These are phyloP conservation scores for Penicillium tannophilum DNA, from an alignment of 495 filamentous ascomycete genomes.

Conservation along the genomic window DNA sequence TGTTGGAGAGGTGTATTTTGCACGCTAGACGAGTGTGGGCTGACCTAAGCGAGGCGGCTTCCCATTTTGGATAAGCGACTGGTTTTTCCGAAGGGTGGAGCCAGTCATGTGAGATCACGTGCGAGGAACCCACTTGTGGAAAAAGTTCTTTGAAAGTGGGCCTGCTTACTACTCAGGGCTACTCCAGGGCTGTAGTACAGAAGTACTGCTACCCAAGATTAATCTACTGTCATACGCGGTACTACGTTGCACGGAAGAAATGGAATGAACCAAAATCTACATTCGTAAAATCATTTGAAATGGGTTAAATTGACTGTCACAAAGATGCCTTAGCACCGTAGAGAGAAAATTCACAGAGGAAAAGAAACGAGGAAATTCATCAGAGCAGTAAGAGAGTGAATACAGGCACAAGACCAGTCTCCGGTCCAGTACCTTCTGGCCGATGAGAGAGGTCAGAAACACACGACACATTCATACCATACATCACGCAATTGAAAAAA, in stretches of 20 bases:
- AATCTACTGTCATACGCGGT: background rate
- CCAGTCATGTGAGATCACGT: conserved; percentile 11
- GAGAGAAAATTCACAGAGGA: conserved; percentile 29
- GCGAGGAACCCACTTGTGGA: conserved; percentile 7
- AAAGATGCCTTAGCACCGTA: conserved; percentile 25
- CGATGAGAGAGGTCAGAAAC: conserved; percentile 18
- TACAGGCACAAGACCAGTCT: conserved; percentile 20
- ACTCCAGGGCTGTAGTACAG: background rate
- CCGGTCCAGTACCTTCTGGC: conserved; percentile 18
- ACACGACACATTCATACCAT: conserved; percentile 33
- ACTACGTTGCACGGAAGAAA: background rate
- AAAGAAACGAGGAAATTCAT: conserved; percentile 31
- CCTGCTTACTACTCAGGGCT: background rate
- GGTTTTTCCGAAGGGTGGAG: conserved; percentile 21
- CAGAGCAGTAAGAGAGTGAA: conserved; percentile 27
- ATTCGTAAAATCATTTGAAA: conserved; percentile 6
- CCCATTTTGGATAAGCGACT: conserved; percentile 33
- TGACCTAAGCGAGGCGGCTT: conserved; percentile 44
- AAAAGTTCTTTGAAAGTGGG: background rate
- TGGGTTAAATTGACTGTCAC: conserved; percentile 21
- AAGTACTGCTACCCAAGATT: background rate
- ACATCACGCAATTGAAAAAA: conserved; percentile 27
- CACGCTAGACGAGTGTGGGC: conserved; percentile 52
- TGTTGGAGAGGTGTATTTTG: conserved; percentile 45
- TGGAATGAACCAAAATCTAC: background rate